Base-by-base conservation (phyloP, 2,329 filamentous ascomycete species). In the Pseudogymnoascus sp. region DNA sequence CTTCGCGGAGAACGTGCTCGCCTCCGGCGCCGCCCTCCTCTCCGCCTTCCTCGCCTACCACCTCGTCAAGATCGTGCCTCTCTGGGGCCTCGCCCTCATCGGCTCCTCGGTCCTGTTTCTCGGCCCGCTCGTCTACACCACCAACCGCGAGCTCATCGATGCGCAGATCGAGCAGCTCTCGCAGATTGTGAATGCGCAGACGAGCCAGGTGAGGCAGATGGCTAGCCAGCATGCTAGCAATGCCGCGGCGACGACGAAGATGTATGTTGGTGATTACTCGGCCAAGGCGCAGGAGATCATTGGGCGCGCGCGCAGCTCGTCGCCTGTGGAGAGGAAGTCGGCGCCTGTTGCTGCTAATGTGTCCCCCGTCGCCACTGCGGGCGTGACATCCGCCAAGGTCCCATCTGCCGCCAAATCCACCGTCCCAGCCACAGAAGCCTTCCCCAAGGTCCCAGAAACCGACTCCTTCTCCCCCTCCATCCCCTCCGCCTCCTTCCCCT, bases 111-210 rank as follows among this genome's bases (percentile, higher is more conserved):
- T 84, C 60, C 71, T 82, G 65, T 89, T 89, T 78, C 78, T 87
- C 64, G 79, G 78, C 11, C 87, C 87, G 31, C 79, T 89, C 62
- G 71, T 88, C 72, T 89, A 89, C 77, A 81, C 80, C 69, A 80
- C 80, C 70, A 89, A 89, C 81, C 80, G 88, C 78, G 86, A 89
- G 76, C 75, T 88, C 64, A 89, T 89, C 69, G 87, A 89, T 71
- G 74, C 79, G 67, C 82, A 88, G 69, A 73, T 89, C 68, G 77
- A 82, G 74, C 78, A 83, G 66, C 83, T 79, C 62, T 80, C 81
- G 44, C 79, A 86, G 33, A 72, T 87, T 40, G 78, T 88, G 71
- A 82, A 81, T 73, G 78, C 81, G 67, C 87, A 89, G 78, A 86
- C 86, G 61, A 76, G 79, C 67, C 85, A 88, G 77, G 78, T 88